Percentiles rank a stretch among this genome's conserved stretches.
Evolutionary conservation across 805 yeast genomes (phyloP).

Genomic region (Cyberlindnera mrakii): DNA sequence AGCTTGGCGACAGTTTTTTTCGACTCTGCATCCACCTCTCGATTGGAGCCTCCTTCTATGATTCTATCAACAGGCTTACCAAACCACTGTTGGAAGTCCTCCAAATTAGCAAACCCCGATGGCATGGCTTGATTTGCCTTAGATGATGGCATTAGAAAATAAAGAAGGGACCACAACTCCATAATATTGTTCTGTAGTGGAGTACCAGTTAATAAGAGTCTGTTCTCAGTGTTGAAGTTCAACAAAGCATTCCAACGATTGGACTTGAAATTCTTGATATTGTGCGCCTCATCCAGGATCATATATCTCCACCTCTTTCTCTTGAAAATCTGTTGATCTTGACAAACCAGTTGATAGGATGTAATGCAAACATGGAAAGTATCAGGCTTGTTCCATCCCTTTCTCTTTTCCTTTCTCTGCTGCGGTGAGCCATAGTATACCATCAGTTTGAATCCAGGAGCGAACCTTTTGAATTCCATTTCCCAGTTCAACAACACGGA

Average conservation of each 20-base stretch:
- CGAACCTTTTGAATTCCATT: conserved; percentile 97
- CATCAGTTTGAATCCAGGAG: conserved; percentile 93
- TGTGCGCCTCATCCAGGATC: conserved; percentile 98
- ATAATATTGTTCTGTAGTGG: conserved; percentile 93
- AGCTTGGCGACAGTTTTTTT: conserved; percentile 77
- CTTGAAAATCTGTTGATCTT: conserved; percentile 90
- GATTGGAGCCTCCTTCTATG: conserved; percentile 62
- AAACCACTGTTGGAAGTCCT: conserved; percentile 97
- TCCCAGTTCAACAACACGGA: conserved; percentile 98
- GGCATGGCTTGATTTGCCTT: conserved; percentile 72
- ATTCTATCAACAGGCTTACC: conserved; percentile 95
- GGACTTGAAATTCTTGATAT: conserved; percentile 92
- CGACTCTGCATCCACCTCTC: conserved; percentile 66
- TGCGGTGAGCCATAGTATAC: conserved; percentile 97
- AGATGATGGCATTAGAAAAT: conserved; percentile 92
- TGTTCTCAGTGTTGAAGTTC: conserved; percentile 86
- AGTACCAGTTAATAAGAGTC: conserved; percentile 90
- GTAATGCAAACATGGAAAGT: conserved; percentile 96
- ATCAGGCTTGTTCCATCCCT: conserved; percentile 96
- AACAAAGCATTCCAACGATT: conserved; percentile 95
- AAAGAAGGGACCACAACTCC: conserved; percentile 92
- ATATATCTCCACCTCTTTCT: conserved; percentile 93
- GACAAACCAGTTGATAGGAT: conserved; percentile 94
- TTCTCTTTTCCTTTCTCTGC: conserved; percentile 90
- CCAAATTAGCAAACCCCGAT: conserved; percentile 87